phyloP scores from a whole-genome alignment of 441 rosid species.

The Isatis lusitanica region DNA sequence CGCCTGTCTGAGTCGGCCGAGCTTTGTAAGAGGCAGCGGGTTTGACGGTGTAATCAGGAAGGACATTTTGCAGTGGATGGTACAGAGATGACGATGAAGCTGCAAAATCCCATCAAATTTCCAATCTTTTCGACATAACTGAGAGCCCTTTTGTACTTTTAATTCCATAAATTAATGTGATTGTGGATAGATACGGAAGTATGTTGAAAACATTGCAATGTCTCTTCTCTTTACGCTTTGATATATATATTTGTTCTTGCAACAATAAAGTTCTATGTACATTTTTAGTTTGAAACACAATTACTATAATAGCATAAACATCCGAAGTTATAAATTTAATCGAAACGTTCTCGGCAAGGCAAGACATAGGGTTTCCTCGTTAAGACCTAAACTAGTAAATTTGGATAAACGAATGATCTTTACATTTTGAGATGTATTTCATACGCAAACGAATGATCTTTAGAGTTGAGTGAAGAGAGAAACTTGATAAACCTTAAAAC shows the following conservation, averaged over 20 bases:
- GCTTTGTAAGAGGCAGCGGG: conserved; percentile 31
- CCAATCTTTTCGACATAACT: neutral
- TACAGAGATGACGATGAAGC: conserved; percentile 41
- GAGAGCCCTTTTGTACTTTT: neutral
- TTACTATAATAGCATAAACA: neutral
- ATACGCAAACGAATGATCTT: neutral
- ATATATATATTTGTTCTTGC: neutral
- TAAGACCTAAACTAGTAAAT: too few relatives aligned
- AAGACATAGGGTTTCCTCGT: too few relatives aligned
- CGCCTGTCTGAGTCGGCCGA: conserved; percentile 28
- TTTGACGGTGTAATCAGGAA: conserved; percentile 55
- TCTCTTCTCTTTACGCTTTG: neutral
- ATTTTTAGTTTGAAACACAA: neutral
- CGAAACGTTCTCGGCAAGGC: too few relatives aligned
- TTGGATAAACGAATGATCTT: too few relatives aligned
- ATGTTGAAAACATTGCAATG: conserved; percentile 8
- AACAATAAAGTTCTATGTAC: neutral
- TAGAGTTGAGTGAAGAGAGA: neutral
- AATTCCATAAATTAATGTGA: conserved; percentile 2
- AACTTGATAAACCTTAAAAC: neutral
- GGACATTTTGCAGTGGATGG: conserved; percentile 77
- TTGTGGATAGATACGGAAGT: neutral
- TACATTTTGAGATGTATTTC: too few relatives aligned
- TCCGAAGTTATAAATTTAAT: too few relatives aligned
- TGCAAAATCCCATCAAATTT: neutral